These are phyloP conservation scores for Yamadazyma aaseri DNA, from an alignment of 1,139 yeast genomes.

Conservation along the genomic window DNA sequence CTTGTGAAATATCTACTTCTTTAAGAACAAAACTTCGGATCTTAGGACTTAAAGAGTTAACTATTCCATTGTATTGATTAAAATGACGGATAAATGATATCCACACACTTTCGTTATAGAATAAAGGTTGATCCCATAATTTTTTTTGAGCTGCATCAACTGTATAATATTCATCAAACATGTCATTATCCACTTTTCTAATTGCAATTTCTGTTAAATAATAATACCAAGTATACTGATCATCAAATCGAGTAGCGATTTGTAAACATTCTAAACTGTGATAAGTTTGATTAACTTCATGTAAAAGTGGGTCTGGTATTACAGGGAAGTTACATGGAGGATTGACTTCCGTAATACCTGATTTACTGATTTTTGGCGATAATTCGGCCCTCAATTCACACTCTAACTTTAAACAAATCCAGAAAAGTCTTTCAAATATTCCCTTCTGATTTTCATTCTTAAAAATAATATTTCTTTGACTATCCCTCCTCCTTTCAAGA, in stretches of 20 bases:
- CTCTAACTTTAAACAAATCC: constrained; percentile 48
- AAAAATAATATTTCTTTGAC: constrained; percentile 8
- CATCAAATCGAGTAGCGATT: constrained; percentile 33
- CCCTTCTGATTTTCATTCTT: constrained; percentile 16
- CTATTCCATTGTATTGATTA: constrained; percentile 42
- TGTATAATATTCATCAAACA: constrained; percentile 40
- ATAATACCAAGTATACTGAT: constrained; percentile 46
- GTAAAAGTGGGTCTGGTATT: constrained; percentile 30
- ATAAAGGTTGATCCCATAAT: constrained; percentile 30
- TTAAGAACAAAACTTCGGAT: constrained; percentile 35
- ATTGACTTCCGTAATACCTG: constrained; percentile 40
- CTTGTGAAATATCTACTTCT: constrained; percentile 34
- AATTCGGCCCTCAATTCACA: constrained; percentile 46
- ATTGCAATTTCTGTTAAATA: constrained; percentile 50
- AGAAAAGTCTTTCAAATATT: constrained; percentile 39
- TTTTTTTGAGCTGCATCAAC: constrained; percentile 14
- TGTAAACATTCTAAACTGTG: constrained; percentile 30
- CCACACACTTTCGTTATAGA: constrained; percentile 28
- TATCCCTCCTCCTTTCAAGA: constrained; percentile 19
- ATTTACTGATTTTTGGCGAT: constrained; percentile 41
- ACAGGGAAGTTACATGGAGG: constrained; percentile 46
- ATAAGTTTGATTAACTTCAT: constrained; percentile 15
- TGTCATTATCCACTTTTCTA: constrained; percentile 44
- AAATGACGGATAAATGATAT: constrained; percentile 31
- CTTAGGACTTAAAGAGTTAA: constrained; percentile 35